phyloP scores from a whole-genome alignment of 2,329 filamentous ascomycete species.

The Cladosporium sp. region DNA sequence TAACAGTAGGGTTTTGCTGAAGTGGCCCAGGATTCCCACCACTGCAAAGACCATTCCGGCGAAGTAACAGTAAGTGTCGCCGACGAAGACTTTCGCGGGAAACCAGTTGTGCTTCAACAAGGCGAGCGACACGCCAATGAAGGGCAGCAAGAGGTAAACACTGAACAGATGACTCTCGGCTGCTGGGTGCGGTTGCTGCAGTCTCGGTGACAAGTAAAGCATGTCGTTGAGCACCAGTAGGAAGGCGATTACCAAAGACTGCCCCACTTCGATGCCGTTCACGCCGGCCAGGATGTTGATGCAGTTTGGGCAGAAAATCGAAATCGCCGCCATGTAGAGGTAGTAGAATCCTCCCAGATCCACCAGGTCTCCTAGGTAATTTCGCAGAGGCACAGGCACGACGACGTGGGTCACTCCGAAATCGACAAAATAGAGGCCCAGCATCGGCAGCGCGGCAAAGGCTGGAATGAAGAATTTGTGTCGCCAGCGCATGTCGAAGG shows the following conservation, averaged over 20 bases:
- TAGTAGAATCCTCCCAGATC: slow-evolving; percentile 81
- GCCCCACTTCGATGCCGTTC: slow-evolving; percentile 94
- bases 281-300: slow-evolving; percentile 99
- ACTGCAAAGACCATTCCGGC: slow-evolving; percentile 99
- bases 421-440: slow-evolving; percentile 97
- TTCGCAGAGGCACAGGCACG: slow-evolving; percentile 79
- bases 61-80: slow-evolving; percentile 99
- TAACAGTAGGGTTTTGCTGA: slow-evolving; percentile 92
- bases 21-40: slow-evolving; percentile 94
- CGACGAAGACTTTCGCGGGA: slow-evolving; percentile 90
- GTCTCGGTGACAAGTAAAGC: slow-evolving; percentile 69
- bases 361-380: slow-evolving; percentile 80
- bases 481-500: slow-evolving; percentile 97
- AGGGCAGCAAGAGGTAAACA: slow-evolving; percentile 89
- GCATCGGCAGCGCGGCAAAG: slow-evolving; percentile 86
- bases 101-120: slow-evolving; percentile 93
- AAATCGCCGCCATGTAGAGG: slow-evolving; percentile 90
- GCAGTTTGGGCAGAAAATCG: slow-evolving; percentile 97
- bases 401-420: slow-evolving; percentile 97
- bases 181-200: slow-evolving; percentile 82
- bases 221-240: slow-evolving; percentile 84
- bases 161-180: slow-evolving; percentile 96
- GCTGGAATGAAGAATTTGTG: slow-evolving; percentile 98
- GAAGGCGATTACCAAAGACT: slow-evolving; percentile 85
- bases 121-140: slow-evolving; percentile 86